Evolutionary conservation across 2,329 filamentous ascomycete species (phyloP).

Genomic region (Colletotrichum graminicola): DNA sequence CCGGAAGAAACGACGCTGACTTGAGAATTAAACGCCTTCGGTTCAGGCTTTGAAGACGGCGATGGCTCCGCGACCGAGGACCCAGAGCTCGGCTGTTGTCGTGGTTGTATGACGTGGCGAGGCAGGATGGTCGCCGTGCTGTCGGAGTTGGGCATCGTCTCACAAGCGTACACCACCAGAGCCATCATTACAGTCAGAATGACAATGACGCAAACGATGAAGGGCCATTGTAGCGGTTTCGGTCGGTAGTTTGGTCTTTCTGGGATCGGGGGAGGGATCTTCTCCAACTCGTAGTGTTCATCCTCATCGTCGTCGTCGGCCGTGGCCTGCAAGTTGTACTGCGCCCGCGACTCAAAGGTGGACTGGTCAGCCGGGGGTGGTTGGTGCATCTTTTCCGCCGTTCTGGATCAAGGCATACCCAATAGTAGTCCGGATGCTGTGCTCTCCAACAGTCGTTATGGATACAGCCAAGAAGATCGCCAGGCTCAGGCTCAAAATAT

Average conservation of each 20-base stretch:
- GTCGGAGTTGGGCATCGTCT: constrained; percentile 50
- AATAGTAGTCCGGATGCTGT: not conserved
- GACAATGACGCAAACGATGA: constrained; percentile 46
- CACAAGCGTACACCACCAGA: constrained; percentile 47
- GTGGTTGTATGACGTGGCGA: not conserved
- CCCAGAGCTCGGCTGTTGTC: not conserved
- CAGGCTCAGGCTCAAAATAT: not conserved
- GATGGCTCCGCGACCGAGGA: constrained; percentile 1
- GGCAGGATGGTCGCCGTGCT: constrained; percentile 46
- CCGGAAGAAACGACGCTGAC: not conserved
- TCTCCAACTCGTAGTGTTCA: constrained; percentile 29
- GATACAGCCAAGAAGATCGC: no score
- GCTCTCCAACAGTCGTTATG: not conserved
- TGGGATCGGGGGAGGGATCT: not conserved
- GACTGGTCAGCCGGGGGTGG: constrained; percentile 37
- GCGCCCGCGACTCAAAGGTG: constrained; percentile 48
- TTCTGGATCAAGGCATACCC: not conserved
- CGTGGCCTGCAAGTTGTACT: constrained; percentile 50
- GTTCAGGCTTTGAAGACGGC: not conserved
- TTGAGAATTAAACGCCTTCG: not conserved
- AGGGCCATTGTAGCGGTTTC: constrained; percentile 51
- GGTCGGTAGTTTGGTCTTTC: constrained; percentile 49
- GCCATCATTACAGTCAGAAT: constrained; percentile 47
- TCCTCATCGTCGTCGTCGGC: constrained; percentile 45
- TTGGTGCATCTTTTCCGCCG: constrained; percentile 24